Conservation (phyloP, 805 yeast species). For the Spathaspora girioi region DNA sequence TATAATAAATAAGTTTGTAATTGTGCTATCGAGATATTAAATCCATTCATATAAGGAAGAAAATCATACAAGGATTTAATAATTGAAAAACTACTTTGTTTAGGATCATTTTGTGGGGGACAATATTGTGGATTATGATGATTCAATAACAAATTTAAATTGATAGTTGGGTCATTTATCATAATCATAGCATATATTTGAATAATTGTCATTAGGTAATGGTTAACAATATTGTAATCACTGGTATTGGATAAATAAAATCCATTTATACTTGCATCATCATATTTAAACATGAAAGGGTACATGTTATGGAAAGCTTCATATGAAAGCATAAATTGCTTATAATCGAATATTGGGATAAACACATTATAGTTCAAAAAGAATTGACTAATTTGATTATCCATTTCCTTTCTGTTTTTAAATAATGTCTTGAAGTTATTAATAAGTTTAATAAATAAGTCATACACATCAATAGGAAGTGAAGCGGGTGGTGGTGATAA, state of each 20-base stretch:
- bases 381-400: conserved; percentile 45
- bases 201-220: conserved; percentile 40
- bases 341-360: conserved; percentile 53
- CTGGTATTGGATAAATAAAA: conserved; percentile 45
- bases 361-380: conserved; percentile 52
- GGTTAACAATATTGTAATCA: conserved; percentile 40
- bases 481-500: not conserved
- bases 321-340: conserved; percentile 49
- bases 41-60: conserved; percentile 45
- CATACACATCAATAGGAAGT: conserved; percentile 40
- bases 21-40: conserved; percentile 44
- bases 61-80: conserved; percentile 41
- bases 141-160: conserved; percentile 37
- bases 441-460: conserved; percentile 40
- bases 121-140: conserved; percentile 32
- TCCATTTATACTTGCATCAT: conserved; percentile 44
- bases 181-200: conserved; percentile 51
- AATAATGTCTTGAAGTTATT: conserved; percentile 41
- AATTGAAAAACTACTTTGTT: conserved; percentile 15
- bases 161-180: conserved; percentile 46
- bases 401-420: conserved; percentile 36
- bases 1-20: conserved; percentile 49
- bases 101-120: conserved; percentile 18
- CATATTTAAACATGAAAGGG: conserved; percentile 45
- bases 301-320: conserved; percentile 46